A percentile compares a stretch with the other conserved stretches of the same genome.
These are phyloP conservation scores for thale cress (Arabidopsis thaliana) DNA, from an alignment of 345 rosid species.

Conservation along the genomic window TAIR10.1 NC_003070.9:1683001-1683500, in stretches of 20 bases:
- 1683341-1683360: neutral
- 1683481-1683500: conserved; percentile 88
- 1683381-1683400: conserved; percentile 84
- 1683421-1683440: conserved; percentile 92
- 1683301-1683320: conserved; percentile 33
- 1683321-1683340: neutral
- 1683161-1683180: conserved; percentile 85
- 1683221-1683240: conserved; percentile 57
- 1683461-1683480: conserved; percentile 72
- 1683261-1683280: conserved; percentile 73
- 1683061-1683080: conserved; percentile 97
- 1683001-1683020: conserved; percentile 70
- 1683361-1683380: neutral
- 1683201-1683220: conserved; percentile 33
- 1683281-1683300: conserved; percentile 73
- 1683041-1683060: conserved; percentile 66
- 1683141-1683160: conserved; percentile 85
- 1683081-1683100: conserved; percentile 75
- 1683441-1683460: conserved; percentile 73
- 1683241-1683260: conserved; percentile 86
- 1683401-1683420: conserved; percentile 76
- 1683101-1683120: conserved; percentile 81
- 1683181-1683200: conserved; percentile 73
- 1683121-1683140: conserved; percentile 62
- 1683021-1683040: conserved; percentile 68